Evolutionary conservation across 371 early-diverging fungal genomes (phyloP).

Genomic region (Zychaea mexicana): DNA sequence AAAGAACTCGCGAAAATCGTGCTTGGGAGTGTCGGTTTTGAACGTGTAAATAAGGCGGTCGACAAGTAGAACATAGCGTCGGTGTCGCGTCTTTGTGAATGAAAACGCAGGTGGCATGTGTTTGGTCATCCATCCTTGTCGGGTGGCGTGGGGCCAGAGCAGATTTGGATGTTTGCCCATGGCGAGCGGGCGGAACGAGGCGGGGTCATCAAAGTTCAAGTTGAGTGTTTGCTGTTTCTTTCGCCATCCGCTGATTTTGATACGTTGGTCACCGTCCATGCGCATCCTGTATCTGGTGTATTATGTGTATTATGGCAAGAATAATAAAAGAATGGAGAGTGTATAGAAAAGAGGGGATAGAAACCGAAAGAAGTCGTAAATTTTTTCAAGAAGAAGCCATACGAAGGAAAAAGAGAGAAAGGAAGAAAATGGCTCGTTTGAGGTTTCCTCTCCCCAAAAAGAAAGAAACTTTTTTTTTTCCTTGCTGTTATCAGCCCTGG

Average conservation of each 20-base stretch:
- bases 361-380: too few relatives aligned
- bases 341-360: too few relatives aligned
- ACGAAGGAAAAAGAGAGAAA: neutral
- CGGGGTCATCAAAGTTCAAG: constrained; percentile 8
- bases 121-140: constrained; percentile 36
- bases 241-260: neutral
- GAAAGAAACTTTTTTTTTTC: neutral
- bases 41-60: constrained; percentile 40
- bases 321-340: neutral
- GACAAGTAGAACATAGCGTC: constrained; percentile 32
- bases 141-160: constrained; percentile 29
- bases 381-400: neutral
- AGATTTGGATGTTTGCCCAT: constrained; percentile 4
- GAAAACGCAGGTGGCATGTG: constrained; percentile 36
- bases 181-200: constrained; percentile 3
- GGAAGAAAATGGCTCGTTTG: neutral
- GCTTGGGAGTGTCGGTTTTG: constrained; percentile 29
- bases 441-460: neutral
- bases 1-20: constrained; percentile 31
- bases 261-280: constrained; percentile 8
- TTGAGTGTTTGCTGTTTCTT: neutral
- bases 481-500: neutral
- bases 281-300: neutral
- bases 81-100: constrained; percentile 31
- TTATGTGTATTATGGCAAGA: too few relatives aligned